Evolutionary conservation across 345 rosid genomes (phyloP), one percentile per base, ranked within the genome.

Genomic region (Lumnitzera littorea): DNA sequence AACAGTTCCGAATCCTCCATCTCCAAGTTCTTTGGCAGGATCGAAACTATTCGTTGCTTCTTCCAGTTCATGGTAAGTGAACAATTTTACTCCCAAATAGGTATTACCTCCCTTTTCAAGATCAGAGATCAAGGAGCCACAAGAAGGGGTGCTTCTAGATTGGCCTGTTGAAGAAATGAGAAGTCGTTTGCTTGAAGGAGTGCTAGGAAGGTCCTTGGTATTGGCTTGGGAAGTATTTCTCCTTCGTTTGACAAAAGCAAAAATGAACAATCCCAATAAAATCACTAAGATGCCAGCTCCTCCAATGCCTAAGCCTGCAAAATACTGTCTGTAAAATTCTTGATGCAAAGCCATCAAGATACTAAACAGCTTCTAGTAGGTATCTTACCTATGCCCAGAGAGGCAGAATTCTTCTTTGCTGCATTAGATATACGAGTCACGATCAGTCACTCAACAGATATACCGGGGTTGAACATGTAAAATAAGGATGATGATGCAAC

Each of bases 1-100:
- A 20, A 73, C 77, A 5, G 73, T 73, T 41, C 77, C 73, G 36
- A 68, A 73, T 5, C 77, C 77, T 47, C 77, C 77, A 52, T 65
- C 67, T 16, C 73, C 77, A 5, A 73, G 73, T 46, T 68, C 77
- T 52, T 49, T 69, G 12, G 67, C 46, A 36, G 70, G 69, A 51
- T 73, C 53, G 25, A 73, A 73, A 69, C 61, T 60, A 15, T 62
- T 24, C 15, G 77, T 69, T 13, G 73, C 77, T 41, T 64, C 67
- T 54, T 56, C 73, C n/a, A 73, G 77, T 49, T 73, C 74, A 13
- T 15, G 15, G 54, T 65, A 71, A 49, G 61, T 58, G 54, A 72
- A 72, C 55, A 72, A 54, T 14, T 67, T 67, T 23, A 60, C 76
- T 43, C 76, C 76, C 24, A 63, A 72, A 20, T 72, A 72, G 57